Evolutionary conservation across 1,139 yeast species (phyloP), one percentile per base, ranked within the genome.

Genomic region (Lodderomyces elongisporus): DNA sequence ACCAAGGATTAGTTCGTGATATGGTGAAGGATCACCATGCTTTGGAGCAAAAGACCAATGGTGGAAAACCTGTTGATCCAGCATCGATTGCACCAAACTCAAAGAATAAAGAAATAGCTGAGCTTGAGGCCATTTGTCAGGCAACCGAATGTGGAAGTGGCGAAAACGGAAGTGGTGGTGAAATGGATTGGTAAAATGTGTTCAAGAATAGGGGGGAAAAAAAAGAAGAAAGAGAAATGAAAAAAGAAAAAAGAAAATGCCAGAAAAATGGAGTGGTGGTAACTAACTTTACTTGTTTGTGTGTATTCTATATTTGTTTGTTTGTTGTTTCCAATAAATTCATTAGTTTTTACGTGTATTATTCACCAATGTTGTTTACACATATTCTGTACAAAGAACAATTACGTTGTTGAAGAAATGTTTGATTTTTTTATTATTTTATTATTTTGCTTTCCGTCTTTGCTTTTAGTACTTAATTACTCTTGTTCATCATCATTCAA

Each of bases 11-110:
- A 33, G 79, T 74, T n/a, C 59, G 70, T 34, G 77, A 76, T 39
- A 69, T 75, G 77, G 79, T 75, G 26, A 73, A 74, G 47, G 65
- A 59, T 28, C 82, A 76, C 51, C 71, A 54, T 38, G 67, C 53
- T 2, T 33, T 51, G 27, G 82, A 76, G 47, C 53, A 66, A 44
- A 54, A 47, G 14, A 62, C 58, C 3, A 79, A 78, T 3, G 41
- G 35, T 17, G 49, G 47, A 12, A n/a, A n/a, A n/a, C 63, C 57
- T 27, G 60, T 75, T 34, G 71, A 74, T 43, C 80, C 81, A 3
- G 81, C 81, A 4, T 56, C 57, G 31, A 59, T 74, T 24, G 69
- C 67, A 5, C 51, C 50, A 15, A 62, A 62, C 28, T 13, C 26
- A 6, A 51, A 48, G 39, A 69, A 64, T 34, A 57, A 56, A 15